phyloP scores from a whole-genome alignment of 257 asterid genomes.

The Ilex asprella region DNA sequence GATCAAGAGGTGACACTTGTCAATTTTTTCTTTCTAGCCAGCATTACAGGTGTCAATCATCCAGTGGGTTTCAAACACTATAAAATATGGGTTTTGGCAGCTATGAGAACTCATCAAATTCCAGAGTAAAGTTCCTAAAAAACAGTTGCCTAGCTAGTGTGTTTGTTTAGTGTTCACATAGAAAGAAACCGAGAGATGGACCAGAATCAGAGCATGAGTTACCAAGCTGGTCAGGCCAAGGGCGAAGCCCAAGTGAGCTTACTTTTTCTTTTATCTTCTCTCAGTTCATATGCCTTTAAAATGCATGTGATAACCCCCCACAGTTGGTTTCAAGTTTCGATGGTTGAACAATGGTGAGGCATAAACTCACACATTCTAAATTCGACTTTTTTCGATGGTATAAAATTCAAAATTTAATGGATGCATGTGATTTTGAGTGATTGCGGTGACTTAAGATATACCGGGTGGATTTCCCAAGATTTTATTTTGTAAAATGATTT shows the following conservation, averaged over 20 bases:
- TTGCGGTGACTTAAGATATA: too few relatives aligned
- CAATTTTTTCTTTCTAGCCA: neutral
- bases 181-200: constrained; percentile 17
- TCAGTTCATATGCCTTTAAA: too few relatives aligned
- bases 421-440: too few relatives aligned
- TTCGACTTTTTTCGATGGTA: too few relatives aligned
- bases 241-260: neutral
- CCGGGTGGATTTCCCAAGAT: too few relatives aligned
- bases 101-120: neutral
- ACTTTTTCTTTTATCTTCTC: neutral
- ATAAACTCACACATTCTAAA: too few relatives aligned
- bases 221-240: neutral
- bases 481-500: too few relatives aligned
- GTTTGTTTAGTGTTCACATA: neutral
- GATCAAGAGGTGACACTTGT: neutral
- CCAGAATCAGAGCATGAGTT: constrained; percentile 18
- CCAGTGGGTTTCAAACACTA: constrained; percentile 1
- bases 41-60: constrained; percentile 1
- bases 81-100: constrained; percentile 5
- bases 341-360: too few relatives aligned
- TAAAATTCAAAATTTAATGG: too few relatives aligned
- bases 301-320: too few relatives aligned
- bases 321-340: too few relatives aligned
- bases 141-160: neutral
- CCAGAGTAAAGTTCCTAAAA: too few relatives aligned